These are phyloP conservation scores for Chlorella sp. DNA, from an alignment of 139 green algal species.

Conservation along the genomic window DNA sequence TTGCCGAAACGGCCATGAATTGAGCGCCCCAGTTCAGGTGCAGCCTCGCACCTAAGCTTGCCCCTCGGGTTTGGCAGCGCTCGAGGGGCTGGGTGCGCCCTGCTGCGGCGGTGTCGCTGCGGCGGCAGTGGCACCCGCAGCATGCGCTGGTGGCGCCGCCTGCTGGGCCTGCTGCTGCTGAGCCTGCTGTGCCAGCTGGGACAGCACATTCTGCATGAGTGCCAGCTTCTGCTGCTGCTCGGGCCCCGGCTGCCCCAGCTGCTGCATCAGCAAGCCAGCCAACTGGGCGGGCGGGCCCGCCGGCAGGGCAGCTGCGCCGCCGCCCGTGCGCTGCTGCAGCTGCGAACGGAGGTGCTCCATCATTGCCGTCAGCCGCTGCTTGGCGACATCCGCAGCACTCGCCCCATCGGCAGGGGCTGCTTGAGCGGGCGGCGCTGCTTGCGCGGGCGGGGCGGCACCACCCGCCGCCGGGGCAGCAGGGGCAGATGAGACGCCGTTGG, in stretches of 20 bases:
- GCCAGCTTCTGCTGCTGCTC: no score
- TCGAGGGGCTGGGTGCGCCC: no score
- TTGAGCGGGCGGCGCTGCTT: not conserved
- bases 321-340: not conserved
- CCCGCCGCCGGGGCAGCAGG: not conserved
- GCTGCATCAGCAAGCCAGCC: not conserved
- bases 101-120: no score
- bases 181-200: no score
- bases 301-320: not conserved
- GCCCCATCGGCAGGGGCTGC: not conserved
- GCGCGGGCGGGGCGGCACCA: not conserved
- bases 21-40: no score
- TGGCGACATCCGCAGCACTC: not conserved
- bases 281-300: not conserved
- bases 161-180: no score
- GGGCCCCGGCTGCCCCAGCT: not conserved
- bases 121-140: no score
- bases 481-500: not conserved
- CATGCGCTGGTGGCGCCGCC: no score
- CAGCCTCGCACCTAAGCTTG: no score
- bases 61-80: no score
- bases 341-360: not conserved
- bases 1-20: no score
- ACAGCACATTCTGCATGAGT: no score
- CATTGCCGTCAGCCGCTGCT: not conserved